phyloP scores from a whole-genome alignment of 108 stramenopile genomes.

The Craspedostauros australis region DNA sequence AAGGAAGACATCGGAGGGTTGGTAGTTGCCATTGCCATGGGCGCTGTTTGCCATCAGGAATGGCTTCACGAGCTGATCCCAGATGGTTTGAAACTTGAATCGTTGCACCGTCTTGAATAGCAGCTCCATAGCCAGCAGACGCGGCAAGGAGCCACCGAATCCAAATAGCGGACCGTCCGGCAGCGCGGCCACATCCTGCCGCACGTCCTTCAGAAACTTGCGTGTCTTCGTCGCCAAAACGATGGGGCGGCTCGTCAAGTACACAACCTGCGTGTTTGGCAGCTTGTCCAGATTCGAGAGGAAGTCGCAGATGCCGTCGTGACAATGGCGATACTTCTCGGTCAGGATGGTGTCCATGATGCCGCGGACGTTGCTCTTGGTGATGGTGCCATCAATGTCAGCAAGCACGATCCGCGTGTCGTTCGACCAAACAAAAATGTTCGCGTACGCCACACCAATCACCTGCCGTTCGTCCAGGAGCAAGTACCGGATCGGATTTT shows the following conservation, averaged over 20 bases:
- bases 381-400: conserved; percentile 86
- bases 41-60: conserved; percentile 31
- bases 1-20: conserved; percentile 29
- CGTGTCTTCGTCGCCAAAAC: conserved; percentile 51
- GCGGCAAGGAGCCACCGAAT: conserved; percentile 50
- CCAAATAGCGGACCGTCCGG: conserved; percentile 73
- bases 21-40: conserved; percentile 1
- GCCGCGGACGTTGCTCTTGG: conserved; percentile 65
- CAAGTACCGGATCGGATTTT: conserved; percentile 17
- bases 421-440: conserved; percentile 59
- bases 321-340: conserved; percentile 49
- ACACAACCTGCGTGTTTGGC: conserved; percentile 43
- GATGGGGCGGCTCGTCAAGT: conserved; percentile 71
- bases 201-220: conserved; percentile 37
- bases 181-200: conserved; percentile 26
- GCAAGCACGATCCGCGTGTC: conserved; percentile 47
- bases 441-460: conserved; percentile 42
- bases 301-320: conserved; percentile 60
- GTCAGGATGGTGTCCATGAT: conserved; percentile 60
- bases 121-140: conserved; percentile 65
- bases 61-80: conserved; percentile 57
- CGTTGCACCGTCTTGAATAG: conserved; percentile 44
- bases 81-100: conserved; percentile 70
- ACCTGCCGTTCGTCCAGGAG: conserved; percentile 13
- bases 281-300: conserved; percentile 29